Evolutionary conservation across 2,329 filamentous ascomycete species (phyloP), one percentile per base, ranked within the genome.

Genomic region (Helotiales sp.): DNA sequence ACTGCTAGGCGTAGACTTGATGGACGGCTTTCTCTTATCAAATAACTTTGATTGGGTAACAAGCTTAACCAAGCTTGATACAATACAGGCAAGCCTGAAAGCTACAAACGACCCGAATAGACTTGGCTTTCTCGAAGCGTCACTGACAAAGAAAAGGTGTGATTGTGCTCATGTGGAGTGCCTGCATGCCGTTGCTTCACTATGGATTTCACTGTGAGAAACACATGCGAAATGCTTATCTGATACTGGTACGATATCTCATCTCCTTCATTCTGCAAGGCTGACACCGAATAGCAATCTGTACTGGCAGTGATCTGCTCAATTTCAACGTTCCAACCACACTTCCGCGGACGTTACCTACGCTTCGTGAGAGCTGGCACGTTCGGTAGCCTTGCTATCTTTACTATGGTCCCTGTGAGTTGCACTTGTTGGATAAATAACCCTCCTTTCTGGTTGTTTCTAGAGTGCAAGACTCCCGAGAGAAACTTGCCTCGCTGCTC

Each of bases 81-180:
- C n/a, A n/a, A n/a, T n/a, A n/a, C n/a, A n/a, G n/a, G n/a, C n/a
- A n/a, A n/a, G n/a, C n/a, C n/a, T n/a, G n/a, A n/a, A n/a, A n/a
- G n/a, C n/a, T n/a, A n/a, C n/a, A n/a, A n/a, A n/a, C n/a, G n/a
- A n/a, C n/a, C n/a, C n/a, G n/a, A n/a, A n/a, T n/a, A n/a, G n/a
- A n/a, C n/a, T n/a, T n/a, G n/a, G n/a, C n/a, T n/a, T n/a, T n/a
- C n/a, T n/a, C n/a, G n/a, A n/a, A n/a, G n/a, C n/a, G n/a, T n/a
- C n/a, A n/a, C n/a, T n/a, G n/a, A n/a, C n/a, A n/a, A n/a, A n/a
- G n/a, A n/a, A n/a, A n/a, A n/a, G n/a, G 84, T 7, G 82, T 87
- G 42, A 76, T 87, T 2, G 73, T 82, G 6, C 69, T 87, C 58
- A 87, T 87, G 52, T 87, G 83, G 81, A 80, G 81, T 3, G 79